Evolutionary conservation across 2,329 filamentous ascomycete genomes (phyloP).

Genomic region (Neoscytalidium dimidiatum): DNA sequence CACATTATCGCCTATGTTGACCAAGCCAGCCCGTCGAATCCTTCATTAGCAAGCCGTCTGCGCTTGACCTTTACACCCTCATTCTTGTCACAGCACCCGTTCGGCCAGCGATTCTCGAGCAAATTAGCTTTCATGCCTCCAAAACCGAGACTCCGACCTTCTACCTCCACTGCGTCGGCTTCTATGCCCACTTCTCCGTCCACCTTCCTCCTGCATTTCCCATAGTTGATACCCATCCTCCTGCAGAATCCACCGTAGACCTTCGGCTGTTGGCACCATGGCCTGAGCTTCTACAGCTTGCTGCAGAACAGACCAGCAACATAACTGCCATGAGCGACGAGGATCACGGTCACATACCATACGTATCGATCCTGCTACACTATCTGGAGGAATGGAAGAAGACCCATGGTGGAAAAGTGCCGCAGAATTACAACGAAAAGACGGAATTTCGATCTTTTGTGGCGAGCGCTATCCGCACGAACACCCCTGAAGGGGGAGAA

Average conservation of each 20-base stretch:
- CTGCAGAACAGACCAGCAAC: conserved; percentile 64
- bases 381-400: conserved; percentile 81
- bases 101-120: conserved; percentile 51
- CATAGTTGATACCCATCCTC: conserved; percentile 93
- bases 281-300: conserved; percentile 74
- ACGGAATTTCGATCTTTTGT: conserved; percentile 75
- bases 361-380: conserved; percentile 78
- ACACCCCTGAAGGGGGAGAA: conserved; percentile 82
- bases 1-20: conserved; percentile 19
- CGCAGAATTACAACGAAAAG: conserved; percentile 82
- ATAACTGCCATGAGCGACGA: conserved; percentile 73
- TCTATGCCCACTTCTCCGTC: conserved; percentile 87
- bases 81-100: conserved; percentile 64
- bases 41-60: conserved; percentile 44
- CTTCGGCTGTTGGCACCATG: conserved; percentile 83
- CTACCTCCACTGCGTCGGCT: conserved; percentile 85
- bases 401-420: conserved; percentile 66
- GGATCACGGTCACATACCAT: conserved; percentile 89
- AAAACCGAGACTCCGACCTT: conserved; percentile 71
- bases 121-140: conserved; percentile 53
- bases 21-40: conserved; percentile 43
- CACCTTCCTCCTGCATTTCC: conserved; percentile 78
- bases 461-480: conserved; percentile 64
- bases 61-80: conserved; percentile 56
- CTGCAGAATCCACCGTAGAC: conserved; percentile 80